Evolutionary conservation across 257 asterid species (phyloP), one percentile per base, ranked within the genome.

Genomic region (Fraxinus americana): DNA sequence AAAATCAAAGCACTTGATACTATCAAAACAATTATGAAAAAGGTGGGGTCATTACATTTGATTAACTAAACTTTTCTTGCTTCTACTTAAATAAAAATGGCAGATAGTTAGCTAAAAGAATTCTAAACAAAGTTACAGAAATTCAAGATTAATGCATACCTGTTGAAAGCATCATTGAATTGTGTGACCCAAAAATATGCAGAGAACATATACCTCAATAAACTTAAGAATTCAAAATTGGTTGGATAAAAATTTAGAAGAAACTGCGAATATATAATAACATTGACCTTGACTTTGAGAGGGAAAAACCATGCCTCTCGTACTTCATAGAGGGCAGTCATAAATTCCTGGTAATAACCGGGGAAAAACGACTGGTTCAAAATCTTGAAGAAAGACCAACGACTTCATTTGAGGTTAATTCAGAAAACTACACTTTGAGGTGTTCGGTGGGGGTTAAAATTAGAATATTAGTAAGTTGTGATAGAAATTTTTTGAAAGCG

Each of bases 21-120:
- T n/a, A n/a, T n/a, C n/a, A n/a, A n/a, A n/a, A n/a, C n/a, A n/a
- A n/a, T n/a, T n/a, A n/a, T n/a, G n/a, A n/a, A n/a, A n/a, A n/a
- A n/a, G n/a, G n/a, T n/a, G n/a, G n/a, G n/a, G 35, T 74, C 52
- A 73, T 39, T 34, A 17, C 70, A 52, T 57, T 74, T 74, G 36
- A 23, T 63, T 27, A 63, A 9, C 30, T 21, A 9, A 61, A 61
- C 30, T n/a, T 61, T 61, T 59, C 67, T 7, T 21, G 34, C 34
- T 61, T 61, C 32, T 27, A 25, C 68, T 63, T 3, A 25, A 23
- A 63, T 3, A 63, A 23, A 59, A 21, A 59, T 21, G 67, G 67
- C 67, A 59, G 29, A 59, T 10, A 59, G 4, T 19, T n/a, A 8
- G 67, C 30, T 21, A 59, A 30, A 59, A 7, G 1, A 59, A 59